Evolutionary conservation across 345 rosid species (phyloP), one percentile per base, ranked within the genome.

Genomic region (Abelmoschus esculentus): DNA sequence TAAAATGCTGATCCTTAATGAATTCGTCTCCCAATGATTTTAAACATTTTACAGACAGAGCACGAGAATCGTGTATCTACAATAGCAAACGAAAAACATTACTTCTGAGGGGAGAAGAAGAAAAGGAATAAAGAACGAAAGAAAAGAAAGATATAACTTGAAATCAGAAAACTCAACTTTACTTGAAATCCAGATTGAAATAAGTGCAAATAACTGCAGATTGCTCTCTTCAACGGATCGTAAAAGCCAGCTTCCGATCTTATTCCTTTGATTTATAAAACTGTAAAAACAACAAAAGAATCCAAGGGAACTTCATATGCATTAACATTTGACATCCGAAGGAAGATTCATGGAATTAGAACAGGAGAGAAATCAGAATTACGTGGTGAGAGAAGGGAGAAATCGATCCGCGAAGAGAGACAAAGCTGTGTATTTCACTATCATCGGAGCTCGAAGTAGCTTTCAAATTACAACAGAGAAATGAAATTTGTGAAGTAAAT

Each of bases 161-260:
- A 61, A 69, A 6, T 12, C 22, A n/a, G 49, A 32, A 44, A 67
- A 14, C 57, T 83, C 66, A 50, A 87, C 96, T 82, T 90, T 90
- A 79, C 86, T 87, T 9, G 96, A 85, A 75, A 88, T 77, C 96
- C 96, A 90, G 14, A 89, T 42, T 26, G 93, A 82, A 80, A 86
- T 57, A 13, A 90, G 89, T 4, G 80, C 84, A 82, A 88, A 90
- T 14, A 90, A 69, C 80, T 88, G 93, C 80, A 90, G 67, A 81
- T 84, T 90, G 85, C 96, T 81, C 77, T 89, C 89, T 46, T 72
- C 85, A 47, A 81, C 11, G 11, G 91, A 87, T 66, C 76, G 77
- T 82, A 90, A 57, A 59, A 92, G 84, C 98, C 93, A 89, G 71
- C 83, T 85, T 18, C 74, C 74, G 54, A 28, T 36, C 28, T 72